Evolutionary conservation across 2,329 filamentous ascomycete species (phyloP), one percentile per base, ranked within the genome.

Genomic region (Bipolaris sorokiniana): DNA sequence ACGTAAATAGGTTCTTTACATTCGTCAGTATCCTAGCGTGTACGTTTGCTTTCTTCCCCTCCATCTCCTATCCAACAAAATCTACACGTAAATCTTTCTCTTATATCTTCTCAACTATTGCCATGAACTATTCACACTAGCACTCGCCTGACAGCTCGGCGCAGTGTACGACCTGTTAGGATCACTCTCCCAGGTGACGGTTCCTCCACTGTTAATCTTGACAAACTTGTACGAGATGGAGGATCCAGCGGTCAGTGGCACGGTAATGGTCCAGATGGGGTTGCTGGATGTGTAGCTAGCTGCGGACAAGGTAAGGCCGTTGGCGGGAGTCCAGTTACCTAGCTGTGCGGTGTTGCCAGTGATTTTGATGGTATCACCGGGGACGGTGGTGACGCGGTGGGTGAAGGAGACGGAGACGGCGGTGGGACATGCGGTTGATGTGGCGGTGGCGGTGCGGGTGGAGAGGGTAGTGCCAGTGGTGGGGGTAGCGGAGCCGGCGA

Each of bases 281-380:
- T 79, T 72, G 36, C 75, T 72, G 1, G 68, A 54, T 0, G 80
- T 81, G 64, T 83, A 84, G 13, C 70, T 69, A 2, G 74, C 69
- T 0, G 80, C 77, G 13, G 75, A 73, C 44, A 84, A 66, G 11
- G 76, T 72, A 54, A 75, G 75, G 5, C 75, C 78, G 11, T 67
- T 73, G 7, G 66, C 67, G 3, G 79, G 50, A 15, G 77, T 69
- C 80, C 81, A 83, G 22, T 58, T 67, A 0, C 81, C 81, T 0
- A 84, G 71, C 48, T 81, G 78, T 1, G 73, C 59, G 1, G 73
- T 76, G 63, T 76, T 79, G 34, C 82, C 82, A 0, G 76, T 65
- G 3, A 84, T 69, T 47, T 78, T 79, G 36, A 84, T 67, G 28
- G 80, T 82, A 56, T 84, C 81, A 18, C 82, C 82, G 44, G 70